Evolutionary conservation across 2,329 filamentous ascomycete species (phyloP), one percentile per base, ranked within the genome.

Genomic region (Pyrenochaeta sp.): DNA sequence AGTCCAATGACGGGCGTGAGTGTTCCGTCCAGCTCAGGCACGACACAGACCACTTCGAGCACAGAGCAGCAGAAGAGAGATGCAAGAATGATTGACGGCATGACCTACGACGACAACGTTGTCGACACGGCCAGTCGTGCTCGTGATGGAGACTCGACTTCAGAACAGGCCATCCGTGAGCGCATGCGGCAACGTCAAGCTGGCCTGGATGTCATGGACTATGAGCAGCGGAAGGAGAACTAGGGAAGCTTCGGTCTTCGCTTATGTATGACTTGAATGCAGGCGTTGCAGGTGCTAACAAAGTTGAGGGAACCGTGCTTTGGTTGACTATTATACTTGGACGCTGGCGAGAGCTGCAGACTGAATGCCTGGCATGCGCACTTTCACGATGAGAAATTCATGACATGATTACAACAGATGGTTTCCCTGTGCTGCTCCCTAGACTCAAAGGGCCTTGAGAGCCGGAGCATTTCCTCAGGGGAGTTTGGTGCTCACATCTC

Each of bases 141-240:
- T 14, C 63, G 60, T 30, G 68, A 70, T 21, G 72, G 72, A 15
- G 70, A 73, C 27, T 86, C 90, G 59, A 79, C 86, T 14, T 86
- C 88, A 5, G 88, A 90, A 75, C 80, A 85, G 53, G 87, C 89
- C 51, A 74, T 90, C 54, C 82, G 84, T 51, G 85, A 88, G 64
- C 81, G 67, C 56, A 67, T 74, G 64, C 61, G 63, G 30, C 69
- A 73, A 45, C 67, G 61, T 17, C 59, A 70, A 41, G 54, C 57
- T 44, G 60, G 58, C 14, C 62, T 62, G 42, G 64, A 69, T 21
- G 45, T 55, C n/a, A 64, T 71, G 66, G 63, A 69, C 29, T 54
- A 47, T 47, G 62, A 65, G 45, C 56, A 58, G 43, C 60, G 60
- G 40, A 58, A 54, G 45, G 56, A 65, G 17, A 54, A 54, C n/a